phyloP scores from a whole-genome alignment of 805 yeast species.

The Spathaspora boniae region DNA sequence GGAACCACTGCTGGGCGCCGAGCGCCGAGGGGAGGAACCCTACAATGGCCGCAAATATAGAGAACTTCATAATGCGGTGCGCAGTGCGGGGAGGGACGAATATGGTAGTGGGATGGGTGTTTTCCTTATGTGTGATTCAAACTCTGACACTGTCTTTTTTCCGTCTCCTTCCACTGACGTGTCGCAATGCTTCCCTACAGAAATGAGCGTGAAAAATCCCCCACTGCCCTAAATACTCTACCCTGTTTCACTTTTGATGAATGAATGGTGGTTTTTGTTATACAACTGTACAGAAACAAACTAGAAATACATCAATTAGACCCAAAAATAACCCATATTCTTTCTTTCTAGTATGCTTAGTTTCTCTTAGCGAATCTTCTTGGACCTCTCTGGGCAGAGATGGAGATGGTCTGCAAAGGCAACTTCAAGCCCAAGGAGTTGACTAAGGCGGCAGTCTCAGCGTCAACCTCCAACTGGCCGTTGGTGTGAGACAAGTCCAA shows the following conservation, averaged over 20 bases:
- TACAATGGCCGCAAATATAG: background rate
- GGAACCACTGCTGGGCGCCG: slow-evolving; percentile 27
- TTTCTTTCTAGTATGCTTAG: slow-evolving; percentile 34
- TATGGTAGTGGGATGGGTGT: no score
- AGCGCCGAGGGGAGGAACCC: slow-evolving; percentile 3
- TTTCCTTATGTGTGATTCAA: no score
- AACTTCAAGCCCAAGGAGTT: slow-evolving; percentile 87
- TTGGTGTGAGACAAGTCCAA: slow-evolving; percentile 95
- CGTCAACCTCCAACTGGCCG: slow-evolving; percentile 94
- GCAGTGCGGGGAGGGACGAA: no score
- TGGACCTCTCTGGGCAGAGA: slow-evolving; percentile 84
- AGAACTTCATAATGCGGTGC: no score
- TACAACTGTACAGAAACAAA: background rate
- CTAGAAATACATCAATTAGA: slow-evolving; percentile 3
- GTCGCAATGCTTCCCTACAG: no score
- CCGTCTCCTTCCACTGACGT: no score
- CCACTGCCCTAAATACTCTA: no score
- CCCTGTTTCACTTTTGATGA: no score
- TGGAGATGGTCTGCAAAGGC: slow-evolving; percentile 81
- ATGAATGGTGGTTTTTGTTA: background rate
- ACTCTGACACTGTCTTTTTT: no score
- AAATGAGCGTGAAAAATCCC: no score
- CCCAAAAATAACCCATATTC: slow-evolving; percentile 1
- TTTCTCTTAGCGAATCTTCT: slow-evolving; percentile 93
- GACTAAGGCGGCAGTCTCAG: slow-evolving; percentile 93